Percentiles rank a stretch among this genome's conserved stretches.
These are phyloP conservation scores for Beauveria caledonica DNA, from an alignment of 2,329 filamentous ascomycete species.

Conservation along the genomic window DNA sequence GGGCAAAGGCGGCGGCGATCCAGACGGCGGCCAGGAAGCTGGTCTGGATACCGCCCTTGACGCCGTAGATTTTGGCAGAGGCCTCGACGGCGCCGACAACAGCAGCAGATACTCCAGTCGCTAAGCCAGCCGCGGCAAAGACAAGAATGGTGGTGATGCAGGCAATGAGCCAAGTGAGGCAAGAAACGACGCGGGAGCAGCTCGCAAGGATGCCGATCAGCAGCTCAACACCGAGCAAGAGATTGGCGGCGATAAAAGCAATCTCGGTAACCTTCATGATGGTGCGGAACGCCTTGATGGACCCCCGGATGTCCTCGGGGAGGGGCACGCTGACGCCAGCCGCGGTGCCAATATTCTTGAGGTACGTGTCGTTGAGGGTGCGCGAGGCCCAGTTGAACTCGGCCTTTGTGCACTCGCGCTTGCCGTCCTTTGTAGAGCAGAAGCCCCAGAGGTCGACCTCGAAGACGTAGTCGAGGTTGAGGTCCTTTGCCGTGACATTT, in stretches of 20 bases:
- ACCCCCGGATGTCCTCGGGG: slow-evolving; percentile 56
- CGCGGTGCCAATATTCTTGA: slow-evolving; percentile 45
- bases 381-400: slow-evolving; percentile 71
- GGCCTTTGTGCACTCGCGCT: slow-evolving; percentile 59
- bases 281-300: slow-evolving; percentile 64
- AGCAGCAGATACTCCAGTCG: slow-evolving; percentile 65
- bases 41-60: slow-evolving; percentile 57
- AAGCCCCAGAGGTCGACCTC: slow-evolving; percentile 80
- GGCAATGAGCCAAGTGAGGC: slow-evolving; percentile 72
- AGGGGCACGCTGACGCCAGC: slow-evolving; percentile 52
- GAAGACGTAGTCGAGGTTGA: slow-evolving; percentile 68
- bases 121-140: slow-evolving; percentile 59
- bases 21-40: slow-evolving; percentile 66
- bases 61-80: slow-evolving; percentile 62
- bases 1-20: slow-evolving; percentile 69
- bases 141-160: slow-evolving; percentile 47
- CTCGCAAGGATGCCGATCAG: slow-evolving; percentile 73
- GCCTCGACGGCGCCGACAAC: slow-evolving; percentile 60
- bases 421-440: slow-evolving; percentile 54
- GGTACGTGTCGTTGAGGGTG: slow-evolving; percentile 51
- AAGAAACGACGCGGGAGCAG: slow-evolving; percentile 73
- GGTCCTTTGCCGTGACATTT: slow-evolving; percentile 49
- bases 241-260: slow-evolving; percentile 66
- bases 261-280: slow-evolving; percentile 78
- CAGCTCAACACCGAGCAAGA: slow-evolving; percentile 62